A percentile compares a stretch with the other conserved stretches of the same genome.
phyloP scores from a whole-genome alignment of 2,329 filamentous ascomycete genomes.

The Aaosphaeria arxii region DNA sequence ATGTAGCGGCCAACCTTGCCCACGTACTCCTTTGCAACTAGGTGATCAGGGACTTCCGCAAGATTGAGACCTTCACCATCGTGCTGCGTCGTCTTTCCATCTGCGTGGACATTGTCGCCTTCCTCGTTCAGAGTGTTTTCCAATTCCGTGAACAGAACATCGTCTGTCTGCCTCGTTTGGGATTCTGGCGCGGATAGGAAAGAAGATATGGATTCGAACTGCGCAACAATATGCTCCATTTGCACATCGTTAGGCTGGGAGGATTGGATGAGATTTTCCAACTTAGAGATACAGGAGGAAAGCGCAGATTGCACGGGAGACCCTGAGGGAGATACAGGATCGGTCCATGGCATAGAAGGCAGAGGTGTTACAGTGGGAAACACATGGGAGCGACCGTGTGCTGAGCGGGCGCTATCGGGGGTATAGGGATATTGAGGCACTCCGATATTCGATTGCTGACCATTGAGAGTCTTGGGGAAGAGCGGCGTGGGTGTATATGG shows the following conservation, averaged over 20 bases:
- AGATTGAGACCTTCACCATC: neutral
- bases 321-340: neutral
- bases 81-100: neutral
- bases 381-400: constrained; percentile 12
- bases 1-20: constrained; percentile 24
- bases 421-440: constrained; percentile 27
- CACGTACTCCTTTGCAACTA: constrained; percentile 17
- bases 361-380: constrained; percentile 3
- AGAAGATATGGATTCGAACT: constrained; percentile 30
- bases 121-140: constrained; percentile 1
- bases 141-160: constrained; percentile 15
- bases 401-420: constrained; percentile 25
- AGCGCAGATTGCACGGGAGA: constrained; percentile 30
- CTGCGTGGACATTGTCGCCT: neutral
- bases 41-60: neutral
- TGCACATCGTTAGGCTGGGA: constrained; percentile 29
- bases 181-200: constrained; percentile 26
- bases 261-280: constrained; percentile 28
- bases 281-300: constrained; percentile 27
- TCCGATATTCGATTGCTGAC: neutral
- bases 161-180: constrained; percentile 16
- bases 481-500: constrained; percentile 1
- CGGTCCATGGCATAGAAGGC: constrained; percentile 1
- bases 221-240: constrained; percentile 31
- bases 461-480: neutral